A percentile compares a stretch with the other conserved stretches of the same genome.
Conservation (phyloP, 176 grass and related monocot genomes). For the Triticum timopheevii region DNA sequence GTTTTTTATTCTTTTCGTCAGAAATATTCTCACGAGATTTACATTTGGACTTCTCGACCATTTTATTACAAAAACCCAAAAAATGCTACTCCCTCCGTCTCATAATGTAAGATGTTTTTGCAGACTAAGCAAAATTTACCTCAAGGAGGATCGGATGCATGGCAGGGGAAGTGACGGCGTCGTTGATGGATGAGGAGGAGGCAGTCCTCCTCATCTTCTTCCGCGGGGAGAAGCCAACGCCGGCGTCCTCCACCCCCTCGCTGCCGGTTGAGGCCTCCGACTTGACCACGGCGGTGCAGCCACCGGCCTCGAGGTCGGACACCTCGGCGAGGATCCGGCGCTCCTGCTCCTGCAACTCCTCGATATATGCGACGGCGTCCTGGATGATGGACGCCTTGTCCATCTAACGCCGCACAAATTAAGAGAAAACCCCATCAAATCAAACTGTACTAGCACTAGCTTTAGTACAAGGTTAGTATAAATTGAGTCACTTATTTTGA, state of each 20-base stretch:
- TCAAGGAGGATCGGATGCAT: slow-evolving; percentile 38
- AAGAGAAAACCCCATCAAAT: background rate
- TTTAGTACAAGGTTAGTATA: too few species aligned
- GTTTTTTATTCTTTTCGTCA: too few species aligned
- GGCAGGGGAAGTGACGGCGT: background rate
- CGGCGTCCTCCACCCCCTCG: background rate
- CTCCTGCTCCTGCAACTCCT: slow-evolving; percentile 74
- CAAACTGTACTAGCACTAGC: background rate
- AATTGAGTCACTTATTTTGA: too few species aligned
- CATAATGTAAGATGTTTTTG: too few species aligned
- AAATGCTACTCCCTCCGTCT: too few species aligned
- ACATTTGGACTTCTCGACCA: too few species aligned
- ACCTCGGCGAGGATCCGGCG: slow-evolving; percentile 39
- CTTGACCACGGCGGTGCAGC: background rate
- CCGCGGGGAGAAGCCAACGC: background rate
- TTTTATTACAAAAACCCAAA: too few species aligned
- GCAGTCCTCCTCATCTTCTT: slow-evolving; percentile 32
- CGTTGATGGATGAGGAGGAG: background rate
- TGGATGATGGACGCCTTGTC: slow-evolving; percentile 74
- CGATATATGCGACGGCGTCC: slow-evolving; percentile 68
- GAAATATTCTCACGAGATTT: too few species aligned
- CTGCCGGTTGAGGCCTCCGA: background rate
- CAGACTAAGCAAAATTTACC: slow-evolving; percentile 17
- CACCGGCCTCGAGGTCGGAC: slow-evolving; percentile 4
- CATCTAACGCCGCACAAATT: slow-evolving; percentile 36